Conservation (phyloP, 345 rosid species). For the Brassica cretica region DNA sequence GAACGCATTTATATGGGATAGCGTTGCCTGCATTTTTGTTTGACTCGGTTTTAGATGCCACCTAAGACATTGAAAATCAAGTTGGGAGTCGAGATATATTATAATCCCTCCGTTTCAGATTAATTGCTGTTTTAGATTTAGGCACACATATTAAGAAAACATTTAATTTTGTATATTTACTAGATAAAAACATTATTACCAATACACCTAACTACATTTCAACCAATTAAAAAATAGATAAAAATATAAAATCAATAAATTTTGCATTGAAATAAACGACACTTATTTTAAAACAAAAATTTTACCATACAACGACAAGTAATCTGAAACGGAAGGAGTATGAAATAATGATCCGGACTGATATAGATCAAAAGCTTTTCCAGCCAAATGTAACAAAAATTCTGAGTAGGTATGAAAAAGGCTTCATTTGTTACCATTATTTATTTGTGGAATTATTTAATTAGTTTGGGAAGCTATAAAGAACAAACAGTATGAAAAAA, state of each 20-base stretch:
- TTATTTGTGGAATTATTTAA: not conserved
- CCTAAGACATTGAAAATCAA: constrained; percentile 48
- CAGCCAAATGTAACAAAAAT: constrained; percentile 7
- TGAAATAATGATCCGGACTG: constrained; percentile 9
- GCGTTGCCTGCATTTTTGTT: constrained; percentile 98
- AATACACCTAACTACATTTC: no score
- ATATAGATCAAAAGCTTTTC: constrained; percentile 7
- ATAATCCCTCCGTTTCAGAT: not conserved
- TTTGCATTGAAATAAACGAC: no score
- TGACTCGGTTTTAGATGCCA: constrained; percentile 96
- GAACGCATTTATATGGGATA: constrained; percentile 93
- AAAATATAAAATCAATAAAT: no score
- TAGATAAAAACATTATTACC: no score
- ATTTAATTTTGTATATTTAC: no score
- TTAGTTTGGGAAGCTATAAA: not conserved
- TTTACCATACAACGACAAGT: no score
- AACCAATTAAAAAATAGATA: no score
- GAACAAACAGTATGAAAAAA: not conserved
- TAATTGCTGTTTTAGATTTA: no score
- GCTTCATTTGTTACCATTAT: constrained; percentile 9
- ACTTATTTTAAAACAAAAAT: no score
- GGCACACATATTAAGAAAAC: no score
- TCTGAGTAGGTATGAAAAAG: not conserved
- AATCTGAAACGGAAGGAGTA: no score
- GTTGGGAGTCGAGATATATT: constrained; percentile 17